These are phyloP conservation scores for Penicillium sclerotiorum DNA, from an alignment of 2,329 filamentous ascomycete species.

Conservation along the genomic window DNA sequence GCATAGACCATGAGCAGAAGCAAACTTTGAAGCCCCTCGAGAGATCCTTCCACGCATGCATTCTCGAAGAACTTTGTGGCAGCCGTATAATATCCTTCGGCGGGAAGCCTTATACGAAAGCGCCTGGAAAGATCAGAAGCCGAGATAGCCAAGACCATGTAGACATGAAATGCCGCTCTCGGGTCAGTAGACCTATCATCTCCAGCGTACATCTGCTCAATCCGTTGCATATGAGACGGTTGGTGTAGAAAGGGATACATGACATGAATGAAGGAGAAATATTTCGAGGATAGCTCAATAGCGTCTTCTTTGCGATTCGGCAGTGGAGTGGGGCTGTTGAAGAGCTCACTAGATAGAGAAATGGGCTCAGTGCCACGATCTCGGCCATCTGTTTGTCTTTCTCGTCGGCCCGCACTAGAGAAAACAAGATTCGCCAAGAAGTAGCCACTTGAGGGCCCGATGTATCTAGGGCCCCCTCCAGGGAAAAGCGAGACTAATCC, in stretches of 20 bases:
- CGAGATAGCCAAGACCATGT: slow-evolving; percentile 57
- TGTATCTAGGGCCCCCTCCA: slow-evolving; percentile 53
- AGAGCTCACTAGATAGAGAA: slow-evolving; percentile 28
- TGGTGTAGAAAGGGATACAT: slow-evolving; percentile 56
- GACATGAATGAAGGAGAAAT: slow-evolving; percentile 53
- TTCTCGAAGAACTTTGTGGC: slow-evolving; percentile 53
- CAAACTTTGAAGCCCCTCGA: slow-evolving; percentile 55
- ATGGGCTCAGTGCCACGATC: slow-evolving; percentile 15
- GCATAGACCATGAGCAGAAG: slow-evolving; percentile 50
- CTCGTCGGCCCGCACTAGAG: slow-evolving; percentile 36
- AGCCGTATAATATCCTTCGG: slow-evolving; percentile 53
- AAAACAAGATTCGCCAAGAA: slow-evolving; percentile 56
- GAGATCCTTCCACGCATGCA: slow-evolving; percentile 52
- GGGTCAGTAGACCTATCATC: slow-evolving; percentile 31
- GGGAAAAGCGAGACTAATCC: slow-evolving; percentile 55
- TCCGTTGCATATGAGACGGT: slow-evolving; percentile 41
- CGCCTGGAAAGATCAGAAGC: slow-evolving; percentile 50
- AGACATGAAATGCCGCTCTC: slow-evolving; percentile 50
- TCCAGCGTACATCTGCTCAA: slow-evolving; percentile 40
- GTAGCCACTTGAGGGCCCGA: slow-evolving; percentile 60
- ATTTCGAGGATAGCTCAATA: slow-evolving; percentile 47
- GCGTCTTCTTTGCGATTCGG: slow-evolving; percentile 41
- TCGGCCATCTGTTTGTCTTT: slow-evolving; percentile 10
- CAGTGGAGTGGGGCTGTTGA: slow-evolving; percentile 33
- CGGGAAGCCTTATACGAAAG: slow-evolving; percentile 48